Conservation (phyloP, 768 basidiomycete genomes). For the Auricularia sp. region DNA sequence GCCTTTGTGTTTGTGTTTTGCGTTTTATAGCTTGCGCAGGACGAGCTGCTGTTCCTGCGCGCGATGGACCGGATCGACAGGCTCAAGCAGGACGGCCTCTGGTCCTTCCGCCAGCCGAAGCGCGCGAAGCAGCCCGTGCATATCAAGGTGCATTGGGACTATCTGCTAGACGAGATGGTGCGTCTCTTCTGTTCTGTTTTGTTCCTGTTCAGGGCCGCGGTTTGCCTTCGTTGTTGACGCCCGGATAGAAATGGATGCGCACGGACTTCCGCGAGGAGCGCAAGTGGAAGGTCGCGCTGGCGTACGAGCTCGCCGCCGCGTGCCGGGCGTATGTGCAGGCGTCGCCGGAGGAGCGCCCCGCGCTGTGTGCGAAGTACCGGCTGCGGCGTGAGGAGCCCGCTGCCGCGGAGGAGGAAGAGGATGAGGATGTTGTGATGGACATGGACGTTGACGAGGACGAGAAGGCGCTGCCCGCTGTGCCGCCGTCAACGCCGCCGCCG, state of each 20-base stretch:
- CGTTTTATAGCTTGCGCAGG: slow-evolving; percentile 55
- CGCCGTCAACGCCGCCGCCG: not conserved
- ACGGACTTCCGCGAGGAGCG: slow-evolving; percentile 91
- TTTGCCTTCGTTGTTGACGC: not conserved
- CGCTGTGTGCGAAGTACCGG: slow-evolving; percentile 32
- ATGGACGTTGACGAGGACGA: slow-evolving; percentile 15
- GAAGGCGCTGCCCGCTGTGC: not conserved
- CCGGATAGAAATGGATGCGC: slow-evolving; percentile 84
- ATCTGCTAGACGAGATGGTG: slow-evolving; percentile 19
- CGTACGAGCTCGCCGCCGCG: slow-evolving; percentile 70
- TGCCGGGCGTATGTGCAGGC: slow-evolving; percentile 84
- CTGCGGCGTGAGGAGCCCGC: slow-evolving; percentile 42
- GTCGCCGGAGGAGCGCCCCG: slow-evolving; percentile 50
- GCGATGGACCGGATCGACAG: slow-evolving; percentile 77
- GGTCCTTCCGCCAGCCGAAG: slow-evolving; percentile 94
- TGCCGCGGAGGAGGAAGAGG: slow-evolving; percentile 19
- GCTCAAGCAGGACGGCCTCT: slow-evolving; percentile 67
- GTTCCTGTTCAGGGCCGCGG: not conserved
- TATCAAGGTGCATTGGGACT: slow-evolving; percentile 87
- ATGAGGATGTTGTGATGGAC: slow-evolving; percentile 22
- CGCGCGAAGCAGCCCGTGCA: slow-evolving; percentile 71
- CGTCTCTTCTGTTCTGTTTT: not conserved
- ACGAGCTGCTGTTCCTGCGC: slow-evolving; percentile 66
- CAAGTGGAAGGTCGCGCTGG: slow-evolving; percentile 81
- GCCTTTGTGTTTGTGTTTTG: not conserved